phyloP scores from a whole-genome alignment of 2,329 filamentous ascomycete genomes.

The Beauveria sp. region DNA sequence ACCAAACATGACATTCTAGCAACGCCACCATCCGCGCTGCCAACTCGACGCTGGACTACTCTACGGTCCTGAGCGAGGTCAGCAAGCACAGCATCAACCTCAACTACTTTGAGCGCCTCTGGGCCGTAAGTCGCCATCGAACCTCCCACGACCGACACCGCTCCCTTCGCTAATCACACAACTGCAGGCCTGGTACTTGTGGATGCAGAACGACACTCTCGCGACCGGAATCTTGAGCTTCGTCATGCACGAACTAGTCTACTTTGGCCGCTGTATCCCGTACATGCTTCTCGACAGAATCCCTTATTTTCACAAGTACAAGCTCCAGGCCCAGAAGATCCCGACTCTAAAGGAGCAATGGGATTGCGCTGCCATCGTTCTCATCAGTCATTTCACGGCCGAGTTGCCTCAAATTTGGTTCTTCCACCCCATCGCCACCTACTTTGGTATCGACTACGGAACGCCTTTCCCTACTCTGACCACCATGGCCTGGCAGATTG shows the following conservation, averaged over 20 bases:
- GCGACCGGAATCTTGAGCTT: constrained; percentile 98
- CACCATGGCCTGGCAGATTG: constrained; percentile 87
- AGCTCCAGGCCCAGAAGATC: constrained; percentile 85
- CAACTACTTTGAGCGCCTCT: constrained; percentile 79
- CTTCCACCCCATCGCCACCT: constrained; percentile 94
- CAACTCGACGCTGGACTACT: constrained; percentile 44
- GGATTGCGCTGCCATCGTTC: constrained; percentile 86
- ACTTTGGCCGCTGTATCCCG: constrained; percentile 85
- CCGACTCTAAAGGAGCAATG: constrained; percentile 91
- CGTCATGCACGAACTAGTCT: constrained; percentile 85
- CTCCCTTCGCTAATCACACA: constrained; percentile 12
- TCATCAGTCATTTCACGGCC: constrained; percentile 93
- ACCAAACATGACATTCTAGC: constrained; percentile 23
- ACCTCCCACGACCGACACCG: neutral
- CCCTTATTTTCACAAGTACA: constrained; percentile 84
- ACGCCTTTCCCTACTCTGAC: constrained; percentile 81
- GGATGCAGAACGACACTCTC: constrained; percentile 95
- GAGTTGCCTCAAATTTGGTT: constrained; percentile 98
- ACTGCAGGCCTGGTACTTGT: constrained; percentile 77
- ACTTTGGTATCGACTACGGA: constrained; percentile 77
- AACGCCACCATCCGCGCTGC: constrained; percentile 44
- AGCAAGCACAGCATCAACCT: constrained; percentile 75
- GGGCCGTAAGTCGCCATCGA: constrained; percentile 55
- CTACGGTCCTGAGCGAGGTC: constrained; percentile 54
- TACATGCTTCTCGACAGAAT: constrained; percentile 90